These are phyloP conservation scores for Spongispora temasekensis DNA, from an alignment of 1,284 basidiomycete species.

Conservation along the genomic window DNA sequence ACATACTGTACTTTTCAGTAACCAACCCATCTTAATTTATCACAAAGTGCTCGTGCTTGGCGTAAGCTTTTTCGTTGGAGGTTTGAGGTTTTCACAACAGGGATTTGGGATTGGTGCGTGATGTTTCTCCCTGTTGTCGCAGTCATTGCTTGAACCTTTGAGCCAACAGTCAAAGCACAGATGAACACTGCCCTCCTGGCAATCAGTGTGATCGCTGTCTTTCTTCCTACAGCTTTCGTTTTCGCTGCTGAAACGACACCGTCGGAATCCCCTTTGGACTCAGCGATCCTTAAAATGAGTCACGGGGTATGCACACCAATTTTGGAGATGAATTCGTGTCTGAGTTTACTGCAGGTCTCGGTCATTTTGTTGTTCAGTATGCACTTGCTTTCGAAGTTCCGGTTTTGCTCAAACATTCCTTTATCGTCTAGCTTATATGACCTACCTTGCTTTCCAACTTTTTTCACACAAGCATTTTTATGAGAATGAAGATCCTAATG, in stretches of 20 bases:
- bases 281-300: constrained; percentile 72
- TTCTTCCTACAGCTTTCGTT: constrained; percentile 74
- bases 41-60: constrained; percentile 67
- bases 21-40: not conserved
- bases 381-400: constrained; percentile 25
- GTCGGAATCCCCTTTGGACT: constrained; percentile 20
- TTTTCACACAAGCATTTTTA: constrained; percentile 82
- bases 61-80: constrained; percentile 81
- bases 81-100: constrained; percentile 74
- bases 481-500: constrained; percentile 42
- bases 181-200: constrained; percentile 80
- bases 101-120: constrained; percentile 66
- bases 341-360: constrained; percentile 52
- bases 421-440: constrained; percentile 75
- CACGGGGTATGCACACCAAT: constrained; percentile 61
- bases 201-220: constrained; percentile 77
- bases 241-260: constrained; percentile 43
- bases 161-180: constrained; percentile 65
- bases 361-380: constrained; percentile 79
- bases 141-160: constrained; percentile 5
- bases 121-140: not conserved
- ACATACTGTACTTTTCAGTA: too few species aligned
- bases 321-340: not conserved
- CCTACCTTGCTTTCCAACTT: constrained; percentile 84
- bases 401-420: too few species aligned